These are phyloP conservation scores for Colletotrichum caudatum DNA, from an alignment of 2,329 filamentous ascomycete species.

Conservation along the genomic window DNA sequence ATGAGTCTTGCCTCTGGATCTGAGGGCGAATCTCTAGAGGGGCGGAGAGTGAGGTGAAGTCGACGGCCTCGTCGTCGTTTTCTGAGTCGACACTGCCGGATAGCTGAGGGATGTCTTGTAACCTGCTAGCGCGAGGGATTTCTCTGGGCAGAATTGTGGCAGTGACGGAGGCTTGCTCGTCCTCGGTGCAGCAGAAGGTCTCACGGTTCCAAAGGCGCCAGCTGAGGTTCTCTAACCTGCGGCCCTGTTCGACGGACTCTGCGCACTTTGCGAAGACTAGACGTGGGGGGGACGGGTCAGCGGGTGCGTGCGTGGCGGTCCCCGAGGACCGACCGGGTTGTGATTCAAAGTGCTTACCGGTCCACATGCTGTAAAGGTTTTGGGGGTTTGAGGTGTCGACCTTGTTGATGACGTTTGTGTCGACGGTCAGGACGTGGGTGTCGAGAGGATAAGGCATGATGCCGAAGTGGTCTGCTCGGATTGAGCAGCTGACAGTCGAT, in stretches of 20 bases:
- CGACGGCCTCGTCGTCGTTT: conserved; percentile 74
- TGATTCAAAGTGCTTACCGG: conserved; percentile 71
- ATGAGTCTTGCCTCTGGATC: conserved; percentile 78
- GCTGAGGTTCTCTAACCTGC: conserved; percentile 92
- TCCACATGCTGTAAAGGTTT: conserved; percentile 97
- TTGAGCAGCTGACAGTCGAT: conserved; percentile 49
- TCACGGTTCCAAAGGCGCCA: conserved; percentile 97
- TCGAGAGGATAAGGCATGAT: conserved; percentile 87
- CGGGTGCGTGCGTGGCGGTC: conserved; percentile 46
- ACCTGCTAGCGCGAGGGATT: conserved; percentile 56
- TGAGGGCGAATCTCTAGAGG: conserved; percentile 73
- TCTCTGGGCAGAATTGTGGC: conserved; percentile 62
- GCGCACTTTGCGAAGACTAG: conserved; percentile 94
- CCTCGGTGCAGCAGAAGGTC: conserved; percentile 85
- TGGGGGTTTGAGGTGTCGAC: conserved; percentile 94
- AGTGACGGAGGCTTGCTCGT: conserved; percentile 60
- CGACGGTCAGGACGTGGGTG: conserved; percentile 89
- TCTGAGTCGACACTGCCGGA: conserved; percentile 83
- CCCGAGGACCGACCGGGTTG: conserved; percentile 16
- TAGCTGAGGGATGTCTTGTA: conserved; percentile 74
- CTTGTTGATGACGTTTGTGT: conserved; percentile 91
- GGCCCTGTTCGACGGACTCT: conserved; percentile 92
- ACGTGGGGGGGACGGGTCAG: conserved; percentile 19
- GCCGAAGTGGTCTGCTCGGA: conserved; percentile 52
- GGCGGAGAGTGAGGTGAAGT: conserved; percentile 66